Evolutionary conservation across 116 monocot genomes (phyloP).

Genomic region (Cymodocea nodosa): DNA sequence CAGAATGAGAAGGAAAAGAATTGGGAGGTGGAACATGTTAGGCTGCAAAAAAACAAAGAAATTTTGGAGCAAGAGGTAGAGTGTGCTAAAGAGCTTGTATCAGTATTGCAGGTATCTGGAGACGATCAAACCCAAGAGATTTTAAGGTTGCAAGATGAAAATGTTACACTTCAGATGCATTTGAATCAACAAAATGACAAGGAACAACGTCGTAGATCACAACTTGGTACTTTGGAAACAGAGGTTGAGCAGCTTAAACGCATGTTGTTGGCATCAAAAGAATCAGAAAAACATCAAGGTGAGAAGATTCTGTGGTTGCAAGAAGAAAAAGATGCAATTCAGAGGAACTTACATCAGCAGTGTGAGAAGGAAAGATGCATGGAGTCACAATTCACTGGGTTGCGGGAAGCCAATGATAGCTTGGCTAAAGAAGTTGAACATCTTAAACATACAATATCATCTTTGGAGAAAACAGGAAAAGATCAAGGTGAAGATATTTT

Average conservation of each 20-base stretch:
- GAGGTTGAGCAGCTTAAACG: conserved; percentile 2
- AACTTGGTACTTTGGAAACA: not conserved
- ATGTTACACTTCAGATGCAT: not conserved
- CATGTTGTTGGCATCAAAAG: not conserved
- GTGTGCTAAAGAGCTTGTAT: not conserved
- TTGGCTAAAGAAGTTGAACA: not conserved
- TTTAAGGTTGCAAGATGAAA: not conserved
- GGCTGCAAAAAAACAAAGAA: not conserved
- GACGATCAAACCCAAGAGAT: not conserved
- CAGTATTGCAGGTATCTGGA: not conserved
- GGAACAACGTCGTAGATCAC: not conserved
- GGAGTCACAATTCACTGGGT: not conserved
- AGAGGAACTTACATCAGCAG: not conserved
- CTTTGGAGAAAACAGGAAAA: not conserved
- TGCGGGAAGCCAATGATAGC: not conserved
- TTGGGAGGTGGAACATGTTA: not conserved
- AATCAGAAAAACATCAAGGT: not conserved
- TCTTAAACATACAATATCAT: not conserved
- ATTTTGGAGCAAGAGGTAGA: not conserved
- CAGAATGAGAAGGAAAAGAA: not conserved
- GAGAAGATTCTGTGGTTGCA: not conserved
- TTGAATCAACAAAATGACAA: not conserved
- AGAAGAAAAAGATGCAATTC: not conserved
- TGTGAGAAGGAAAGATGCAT: not conserved
- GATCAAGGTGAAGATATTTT: not conserved